Percentiles rank a stretch among this genome's conserved stretches.
phyloP scores from a whole-genome alignment of 768 basidiomycete species.

The Termitomyces sp. region DNA sequence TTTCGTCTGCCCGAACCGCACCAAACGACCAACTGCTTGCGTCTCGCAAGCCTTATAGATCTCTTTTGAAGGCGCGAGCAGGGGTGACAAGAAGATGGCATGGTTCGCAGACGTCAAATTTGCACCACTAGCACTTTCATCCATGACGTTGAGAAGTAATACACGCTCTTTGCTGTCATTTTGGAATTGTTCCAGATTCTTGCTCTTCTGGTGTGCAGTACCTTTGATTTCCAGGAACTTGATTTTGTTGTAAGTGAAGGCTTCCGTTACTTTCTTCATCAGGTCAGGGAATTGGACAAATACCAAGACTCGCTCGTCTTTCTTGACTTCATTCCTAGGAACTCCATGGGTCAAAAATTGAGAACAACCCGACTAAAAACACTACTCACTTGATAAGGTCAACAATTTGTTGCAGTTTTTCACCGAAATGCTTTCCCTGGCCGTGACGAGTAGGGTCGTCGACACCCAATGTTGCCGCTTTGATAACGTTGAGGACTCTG shows the following conservation, averaged over 20 bases:
- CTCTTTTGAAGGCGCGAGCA: conserved; percentile 76
- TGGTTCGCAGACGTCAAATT: conserved; percentile 93
- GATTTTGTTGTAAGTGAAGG: conserved; percentile 66
- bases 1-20: conserved; percentile 79
- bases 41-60: conserved; percentile 82
- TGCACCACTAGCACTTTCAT: conserved; percentile 91
- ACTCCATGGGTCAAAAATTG: conserved; percentile 5
- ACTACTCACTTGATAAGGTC: conserved; percentile 63
- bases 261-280: conserved; percentile 86
- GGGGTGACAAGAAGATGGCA: conserved; percentile 90
- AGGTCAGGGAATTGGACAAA: conserved; percentile 97
- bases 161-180: conserved; percentile 72
- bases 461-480: conserved; percentile 69
- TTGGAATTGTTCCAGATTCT: conserved; percentile 83
- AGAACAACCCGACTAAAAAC: background rate
- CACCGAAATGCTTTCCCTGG: conserved; percentile 71
- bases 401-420: conserved; percentile 76
- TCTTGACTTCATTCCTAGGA: conserved; percentile 57
- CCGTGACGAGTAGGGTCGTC: conserved; percentile 75
- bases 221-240: conserved; percentile 80
- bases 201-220: conserved; percentile 69
- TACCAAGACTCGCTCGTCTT: conserved; percentile 78
- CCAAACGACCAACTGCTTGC: conserved; percentile 78
- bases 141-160: conserved; percentile 86
- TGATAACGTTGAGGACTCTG: conserved; percentile 76